A percentile compares a stretch with the other conserved stretches of the same genome.
Evolutionary conservation across 768 basidiomycete genomes (phyloP).

Genomic region (Scleroderma bovista): DNA sequence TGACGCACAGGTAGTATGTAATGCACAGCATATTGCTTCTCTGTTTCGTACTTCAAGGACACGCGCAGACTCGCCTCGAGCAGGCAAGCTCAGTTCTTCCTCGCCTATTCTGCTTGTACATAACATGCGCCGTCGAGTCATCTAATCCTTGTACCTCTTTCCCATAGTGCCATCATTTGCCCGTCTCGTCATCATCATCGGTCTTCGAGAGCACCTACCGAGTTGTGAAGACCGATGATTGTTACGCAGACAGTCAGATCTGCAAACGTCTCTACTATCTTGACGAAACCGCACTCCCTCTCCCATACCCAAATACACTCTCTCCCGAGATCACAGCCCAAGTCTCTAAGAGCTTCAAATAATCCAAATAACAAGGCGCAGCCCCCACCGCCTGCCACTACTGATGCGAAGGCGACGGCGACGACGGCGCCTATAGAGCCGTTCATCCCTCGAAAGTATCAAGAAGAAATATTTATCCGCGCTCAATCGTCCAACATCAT

Average conservation of each 20-base stretch:
- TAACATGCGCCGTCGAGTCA: neutral
- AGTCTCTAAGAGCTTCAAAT: neutral
- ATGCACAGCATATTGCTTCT: too few relatives aligned
- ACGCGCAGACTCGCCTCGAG: constrained; percentile 24
- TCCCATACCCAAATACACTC: neutral
- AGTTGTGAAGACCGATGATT: constrained; percentile 8
- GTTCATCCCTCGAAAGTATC: constrained; percentile 46
- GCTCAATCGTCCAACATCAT: constrained; percentile 50
- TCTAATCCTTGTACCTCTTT: neutral
- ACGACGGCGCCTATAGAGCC: constrained; percentile 27
- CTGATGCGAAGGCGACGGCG: constrained; percentile 9
- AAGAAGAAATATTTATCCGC: constrained; percentile 50
- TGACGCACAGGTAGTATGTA: neutral
- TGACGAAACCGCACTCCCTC: neutral
- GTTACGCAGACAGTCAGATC: constrained; percentile 1
- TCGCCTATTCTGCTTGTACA: neutral
- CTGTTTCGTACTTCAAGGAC: neutral
- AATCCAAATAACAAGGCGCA: neutral
- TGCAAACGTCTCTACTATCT: neutral
- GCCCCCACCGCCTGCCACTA: neutral
- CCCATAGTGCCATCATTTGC: neutral
- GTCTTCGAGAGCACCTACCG: constrained; percentile 5
- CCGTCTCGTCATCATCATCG: neutral
- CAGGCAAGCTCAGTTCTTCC: neutral
- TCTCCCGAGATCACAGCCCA: neutral